These are phyloP conservation scores for Dipteronia dyeriana DNA, from an alignment of 345 rosid genomes.

Conservation along the genomic window DNA sequence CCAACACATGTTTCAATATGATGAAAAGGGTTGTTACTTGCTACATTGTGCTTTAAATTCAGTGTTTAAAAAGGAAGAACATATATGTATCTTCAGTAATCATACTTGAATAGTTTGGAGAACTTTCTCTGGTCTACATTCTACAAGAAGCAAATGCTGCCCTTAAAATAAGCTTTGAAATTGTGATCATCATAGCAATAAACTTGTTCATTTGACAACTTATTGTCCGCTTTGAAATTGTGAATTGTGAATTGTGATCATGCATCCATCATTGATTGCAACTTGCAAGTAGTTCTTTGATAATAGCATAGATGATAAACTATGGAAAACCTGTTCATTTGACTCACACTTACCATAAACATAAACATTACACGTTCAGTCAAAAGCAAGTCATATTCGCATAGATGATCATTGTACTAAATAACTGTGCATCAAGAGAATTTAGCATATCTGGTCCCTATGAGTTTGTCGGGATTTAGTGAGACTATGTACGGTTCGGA, in stretches of 20 bases:
- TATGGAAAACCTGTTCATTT: not conserved
- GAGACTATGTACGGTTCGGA: too few species aligned
- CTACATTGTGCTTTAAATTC: not conserved
- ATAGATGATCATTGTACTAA: too few species aligned
- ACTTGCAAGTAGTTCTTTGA: not conserved
- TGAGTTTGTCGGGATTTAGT: too few species aligned
- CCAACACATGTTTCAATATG: not conserved
- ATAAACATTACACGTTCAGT: too few species aligned
- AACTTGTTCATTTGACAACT: too few species aligned
- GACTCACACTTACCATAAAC: not conserved
- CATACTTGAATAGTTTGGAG: not conserved
- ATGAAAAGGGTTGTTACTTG: not conserved
- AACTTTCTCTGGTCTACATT: not conserved
- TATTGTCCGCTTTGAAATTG: too few species aligned
- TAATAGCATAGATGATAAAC: not conserved
- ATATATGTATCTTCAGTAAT: not conserved
- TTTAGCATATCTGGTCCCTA: too few species aligned
- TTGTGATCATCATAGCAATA: too few species aligned
- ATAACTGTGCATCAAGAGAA: too few species aligned
- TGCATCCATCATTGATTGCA: not conserved
- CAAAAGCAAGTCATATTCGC: too few species aligned
- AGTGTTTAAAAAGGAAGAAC: not conserved
- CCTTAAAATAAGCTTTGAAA: not conserved
- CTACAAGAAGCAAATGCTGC: not conserved
- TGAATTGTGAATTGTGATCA: too few species aligned